Percentiles rank a stretch among this genome's conserved stretches.
Evolutionary conservation across 192 early-diverging fungal genomes (phyloP).

Genomic region (Coemansia sp.): DNA sequence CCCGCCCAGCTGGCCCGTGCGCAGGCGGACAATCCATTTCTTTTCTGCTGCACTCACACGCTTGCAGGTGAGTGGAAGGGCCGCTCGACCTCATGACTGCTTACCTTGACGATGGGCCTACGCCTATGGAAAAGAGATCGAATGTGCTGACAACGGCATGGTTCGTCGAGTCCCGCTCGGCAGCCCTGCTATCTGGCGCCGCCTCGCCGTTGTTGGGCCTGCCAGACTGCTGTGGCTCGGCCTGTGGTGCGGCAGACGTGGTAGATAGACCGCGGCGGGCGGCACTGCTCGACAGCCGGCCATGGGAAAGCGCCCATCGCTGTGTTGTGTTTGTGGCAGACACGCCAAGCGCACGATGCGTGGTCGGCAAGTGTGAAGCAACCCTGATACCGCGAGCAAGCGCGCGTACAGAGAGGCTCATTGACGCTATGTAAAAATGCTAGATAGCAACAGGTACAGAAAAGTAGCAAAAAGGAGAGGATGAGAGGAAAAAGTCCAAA

Average conservation of each 20-base stretch:
- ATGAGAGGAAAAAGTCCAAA: not conserved
- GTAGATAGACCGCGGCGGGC: slow-evolving; percentile 25
- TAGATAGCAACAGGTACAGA: not conserved
- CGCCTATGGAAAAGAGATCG: slow-evolving; percentile 94
- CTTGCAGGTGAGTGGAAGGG: slow-evolving; percentile 3
- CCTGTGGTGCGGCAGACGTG: slow-evolving; percentile 25
- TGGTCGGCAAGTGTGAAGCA: slow-evolving; percentile 1
- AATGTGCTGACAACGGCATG: slow-evolving; percentile 93
- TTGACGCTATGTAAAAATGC: slow-evolving; percentile 1
- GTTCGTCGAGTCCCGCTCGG: slow-evolving; percentile 42
- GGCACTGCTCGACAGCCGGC: not conserved
- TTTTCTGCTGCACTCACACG: not conserved
- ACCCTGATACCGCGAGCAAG: slow-evolving; percentile 23
- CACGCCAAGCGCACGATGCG: not conserved
- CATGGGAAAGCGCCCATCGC: not conserved
- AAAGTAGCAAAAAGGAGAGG: not conserved
- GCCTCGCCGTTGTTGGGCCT: slow-evolving; percentile 10
- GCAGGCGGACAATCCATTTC: slow-evolving; percentile 6
- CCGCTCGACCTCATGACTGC: slow-evolving; percentile 24
- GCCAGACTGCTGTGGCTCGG: slow-evolving; percentile 31
- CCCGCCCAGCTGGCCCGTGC: slow-evolving; percentile 28
- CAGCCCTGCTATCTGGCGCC: slow-evolving; percentile 15
- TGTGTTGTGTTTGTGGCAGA: not conserved
- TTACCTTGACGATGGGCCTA: slow-evolving; percentile 85
- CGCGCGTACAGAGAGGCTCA: slow-evolving; percentile 27